Base-by-base conservation (phyloP, 129 eudicot genomes). In the Chrysanthemum seticuspe region DNA sequence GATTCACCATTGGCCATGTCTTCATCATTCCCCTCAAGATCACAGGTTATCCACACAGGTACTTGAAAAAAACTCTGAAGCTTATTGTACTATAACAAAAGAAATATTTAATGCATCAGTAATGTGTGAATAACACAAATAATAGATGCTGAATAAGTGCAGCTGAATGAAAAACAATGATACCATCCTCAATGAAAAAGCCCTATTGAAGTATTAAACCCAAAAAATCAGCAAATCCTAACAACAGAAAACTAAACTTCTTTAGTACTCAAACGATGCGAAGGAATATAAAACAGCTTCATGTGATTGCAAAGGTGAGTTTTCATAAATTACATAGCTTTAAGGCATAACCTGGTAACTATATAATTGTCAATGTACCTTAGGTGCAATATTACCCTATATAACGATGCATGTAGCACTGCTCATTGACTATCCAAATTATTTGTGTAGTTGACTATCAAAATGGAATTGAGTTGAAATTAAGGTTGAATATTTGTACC, bases 1-100 rank as follows among this genome's bases (percentile, higher is more conserved):
- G 71, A 50, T 53, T 91, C 93, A 74, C 80, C 91, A 80, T 84
- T 70, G 78, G 78, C 68, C 58, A 76, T 57, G 68, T 84, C 91
- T 65, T 62, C 78, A 65, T 51, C 82, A 74, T 90, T 94, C 31
- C 31, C 94, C 97, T 90, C 99, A 78, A 90, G 54, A 85, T 83
- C 83, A 86, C 97, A 94, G 82, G 85, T 83, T 80, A 94, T 85
- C 96, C 97, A 86, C 10, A 79, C 67, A 19, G 0, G 97, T 79
- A 90, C 55, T 82, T 80, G 89, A 66, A 82, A 80, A 80, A 72
- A 55, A 81, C 48, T 62, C 60, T 0, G 21, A 68, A 90, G 86
- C 85, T 83, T 89, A 78, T 94, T 94, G 83, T 77, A 68, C 96
- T 91, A 54, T 10, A 79, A 68, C 7, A 54, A 71, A 71, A 31